These are phyloP conservation scores for Metschnikowia picachoensis DNA, from an alignment of 805 yeast species.

Conservation along the genomic window DNA sequence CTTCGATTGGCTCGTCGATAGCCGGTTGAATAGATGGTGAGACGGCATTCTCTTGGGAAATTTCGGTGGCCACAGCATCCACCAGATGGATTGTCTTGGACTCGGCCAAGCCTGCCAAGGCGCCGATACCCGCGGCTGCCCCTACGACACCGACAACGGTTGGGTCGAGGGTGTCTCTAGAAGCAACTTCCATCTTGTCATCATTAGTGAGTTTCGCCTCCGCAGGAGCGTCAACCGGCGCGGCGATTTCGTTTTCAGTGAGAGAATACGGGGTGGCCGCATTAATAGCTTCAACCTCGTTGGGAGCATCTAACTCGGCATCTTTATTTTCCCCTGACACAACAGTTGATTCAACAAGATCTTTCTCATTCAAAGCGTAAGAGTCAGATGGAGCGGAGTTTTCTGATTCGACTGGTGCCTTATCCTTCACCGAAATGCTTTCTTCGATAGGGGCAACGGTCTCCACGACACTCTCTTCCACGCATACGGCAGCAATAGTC, in stretches of 20 bases:
- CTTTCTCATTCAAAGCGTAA: neutral
- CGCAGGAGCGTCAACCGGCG: slow-evolving; percentile 4
- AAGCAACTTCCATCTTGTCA: neutral
- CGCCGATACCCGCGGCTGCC: slow-evolving; percentile 16
- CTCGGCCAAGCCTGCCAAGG: slow-evolving; percentile 7
- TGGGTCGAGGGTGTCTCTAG: slow-evolving; percentile 16
- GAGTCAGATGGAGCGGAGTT: neutral
- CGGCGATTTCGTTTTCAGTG: slow-evolving; percentile 4
- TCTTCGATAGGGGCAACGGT: neutral
- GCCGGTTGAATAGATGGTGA: slow-evolving; percentile 12
- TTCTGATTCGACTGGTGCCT: neutral
- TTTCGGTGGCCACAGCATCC: slow-evolving; percentile 6
- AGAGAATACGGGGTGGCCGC: slow-evolving; percentile 3
- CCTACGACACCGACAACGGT: slow-evolving; percentile 15
- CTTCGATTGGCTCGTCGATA: slow-evolving; percentile 11
- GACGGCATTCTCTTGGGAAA: slow-evolving; percentile 5
- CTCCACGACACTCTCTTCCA: neutral
- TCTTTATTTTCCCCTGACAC: neutral
- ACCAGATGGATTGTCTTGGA: neutral
- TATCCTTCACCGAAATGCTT: neutral
- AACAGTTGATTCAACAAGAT: neutral
- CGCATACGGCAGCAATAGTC: slow-evolving; percentile 1
- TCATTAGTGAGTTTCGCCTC: slow-evolving; percentile 9
- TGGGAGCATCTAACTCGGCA: neutral
- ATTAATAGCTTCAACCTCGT: neutral